Evolutionary conservation across 305 asterid species (phyloP), one percentile per base, ranked within the genome.

Genomic region (Fraxinus ornus): DNA sequence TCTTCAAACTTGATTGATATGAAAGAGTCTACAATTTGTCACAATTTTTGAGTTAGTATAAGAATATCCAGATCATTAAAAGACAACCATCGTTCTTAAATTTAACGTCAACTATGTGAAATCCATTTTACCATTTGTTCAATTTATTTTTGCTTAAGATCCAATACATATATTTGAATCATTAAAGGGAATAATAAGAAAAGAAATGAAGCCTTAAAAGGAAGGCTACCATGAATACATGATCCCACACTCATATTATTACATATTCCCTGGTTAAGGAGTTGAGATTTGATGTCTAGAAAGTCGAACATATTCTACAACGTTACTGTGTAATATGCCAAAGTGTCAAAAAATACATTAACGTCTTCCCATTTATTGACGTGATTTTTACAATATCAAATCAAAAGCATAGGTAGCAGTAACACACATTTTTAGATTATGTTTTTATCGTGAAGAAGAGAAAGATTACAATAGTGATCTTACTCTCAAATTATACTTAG

Each of bases 1-100:
- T 85, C 89, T 82, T 80, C 91, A 79, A 89, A 89, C 80, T 85
- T 87, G 13, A 89, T 86, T 55, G 91, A 86, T 85, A 87, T 89
- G 49, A 87, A 89, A 5, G 91, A 87, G 60, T 87, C 91, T 88
- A 76, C 72, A 84, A 68, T 39, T 28, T 2, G 30, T 30, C 26
- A 21, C 35, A 62, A 15, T 26, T 2, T 3, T 55, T 64, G 33
- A 24, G 12, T 0, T n/a, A n/a, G 24, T 26, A 26, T 26, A 26
- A 26, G 30, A 26, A 26, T 26, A 26, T 26, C 30, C 30, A 26
- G 30, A 26, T 26, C 30, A 26, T 26, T 26, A 26, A 26, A 26
- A 26, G 30, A 26, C 30, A 26, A 26, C 30, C 30, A 26, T 26
- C 30, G 30, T 26, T 26, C 30, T 26, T 26, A 26, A 26, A 26